Evolutionary conservation across 352 stramenopile genomes (phyloP), one percentile per base, ranked within the genome.

Genomic region (Phytophthora foliorum): DNA sequence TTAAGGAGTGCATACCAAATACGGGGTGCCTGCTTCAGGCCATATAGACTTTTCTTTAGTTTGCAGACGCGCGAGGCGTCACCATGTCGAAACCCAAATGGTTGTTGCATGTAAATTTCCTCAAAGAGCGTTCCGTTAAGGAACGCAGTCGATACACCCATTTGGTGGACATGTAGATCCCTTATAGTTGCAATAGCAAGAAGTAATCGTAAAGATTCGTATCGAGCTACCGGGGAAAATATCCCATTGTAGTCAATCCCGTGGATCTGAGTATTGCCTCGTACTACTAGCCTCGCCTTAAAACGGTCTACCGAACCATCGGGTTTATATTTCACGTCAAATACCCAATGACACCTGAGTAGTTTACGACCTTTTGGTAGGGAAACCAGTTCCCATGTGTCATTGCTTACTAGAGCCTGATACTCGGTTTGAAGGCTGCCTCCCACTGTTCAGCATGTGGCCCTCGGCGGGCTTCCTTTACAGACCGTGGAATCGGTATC

Each of bases 321-420:
- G 22, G 24, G 21, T 17, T 50, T 38, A 41, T 60, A 49, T 24
- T 50, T 51, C 6, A 42, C 25, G 21, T 60, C 53, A 51, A 31
- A 42, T 10, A 52, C 34, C 52, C 24, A 13, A n/a, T 56, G 46
- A 29, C 56, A 63, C 4, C 29, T 32, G 56, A 49, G 29, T 63
- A 54, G 21, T 54, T 48, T 34, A 8, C 44, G 17, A 2, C 25
- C 3, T 57, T 19, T 10, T 2, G 32, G 32, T 14, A 38, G 9
- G n/a, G n/a, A n/a, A n/a, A n/a, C n/a, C n/a, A n/a, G n/a, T n/a
- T n/a, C n/a, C n/a, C n/a, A n/a, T n/a, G 9, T 38, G 8, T 38
- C 11, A 38, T 38, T 38, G 32, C 4, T 13, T 6, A 38, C 8
- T 14, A 38, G 32, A 11, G 32, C 32, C 8, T 38, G 8, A 38